Percentiles rank a stretch among this genome's conserved stretches.
These are phyloP conservation scores for Globisporangium megalacanthum DNA, from an alignment of 352 stramenopile species.

Conservation along the genomic window DNA sequence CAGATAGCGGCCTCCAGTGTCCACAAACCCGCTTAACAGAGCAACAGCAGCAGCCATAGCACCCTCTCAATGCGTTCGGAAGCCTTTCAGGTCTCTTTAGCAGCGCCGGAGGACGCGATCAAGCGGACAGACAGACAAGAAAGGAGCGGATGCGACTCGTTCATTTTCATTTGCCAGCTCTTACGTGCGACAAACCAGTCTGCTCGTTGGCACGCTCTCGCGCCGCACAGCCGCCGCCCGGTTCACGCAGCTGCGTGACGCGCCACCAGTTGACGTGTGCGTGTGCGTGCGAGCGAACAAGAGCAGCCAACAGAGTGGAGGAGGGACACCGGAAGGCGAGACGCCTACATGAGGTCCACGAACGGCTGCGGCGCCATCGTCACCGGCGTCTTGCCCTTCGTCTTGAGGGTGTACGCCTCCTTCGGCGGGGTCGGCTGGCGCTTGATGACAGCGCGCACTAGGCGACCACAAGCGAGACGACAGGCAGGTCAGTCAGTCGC, in stretches of 20 bases:
- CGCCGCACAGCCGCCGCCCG: background rate
- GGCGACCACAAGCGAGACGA: background rate
- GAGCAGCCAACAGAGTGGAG: background rate
- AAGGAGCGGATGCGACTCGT: slow-evolving; percentile 27
- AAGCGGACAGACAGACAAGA: slow-evolving; percentile 7
- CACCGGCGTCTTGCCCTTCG: slow-evolving; percentile 86
- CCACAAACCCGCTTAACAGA: no score
- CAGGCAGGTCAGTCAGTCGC: background rate
- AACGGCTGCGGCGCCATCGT: slow-evolving; percentile 98
- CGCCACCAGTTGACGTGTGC: no score
- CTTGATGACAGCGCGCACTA: slow-evolving; percentile 93
- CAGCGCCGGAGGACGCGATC: background rate
- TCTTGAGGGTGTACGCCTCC: slow-evolving; percentile 92
- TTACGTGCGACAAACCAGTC: slow-evolving; percentile 22
- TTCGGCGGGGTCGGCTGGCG: slow-evolving; percentile 92
- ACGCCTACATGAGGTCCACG: slow-evolving; percentile 97
- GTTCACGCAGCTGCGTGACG: background rate
- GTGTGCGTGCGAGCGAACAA: background rate
- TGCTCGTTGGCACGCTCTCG: slow-evolving; percentile 1
- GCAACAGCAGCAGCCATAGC: no score
- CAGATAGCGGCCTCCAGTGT: no score
- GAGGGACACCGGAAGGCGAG: slow-evolving; percentile 11
- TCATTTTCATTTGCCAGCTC: slow-evolving; percentile 47
- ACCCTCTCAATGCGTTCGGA: no score
- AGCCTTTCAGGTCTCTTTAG: background rate